These are phyloP conservation scores for Rutstroemia sp. DNA, from an alignment of 2,329 filamentous ascomycete species.

Conservation along the genomic window DNA sequence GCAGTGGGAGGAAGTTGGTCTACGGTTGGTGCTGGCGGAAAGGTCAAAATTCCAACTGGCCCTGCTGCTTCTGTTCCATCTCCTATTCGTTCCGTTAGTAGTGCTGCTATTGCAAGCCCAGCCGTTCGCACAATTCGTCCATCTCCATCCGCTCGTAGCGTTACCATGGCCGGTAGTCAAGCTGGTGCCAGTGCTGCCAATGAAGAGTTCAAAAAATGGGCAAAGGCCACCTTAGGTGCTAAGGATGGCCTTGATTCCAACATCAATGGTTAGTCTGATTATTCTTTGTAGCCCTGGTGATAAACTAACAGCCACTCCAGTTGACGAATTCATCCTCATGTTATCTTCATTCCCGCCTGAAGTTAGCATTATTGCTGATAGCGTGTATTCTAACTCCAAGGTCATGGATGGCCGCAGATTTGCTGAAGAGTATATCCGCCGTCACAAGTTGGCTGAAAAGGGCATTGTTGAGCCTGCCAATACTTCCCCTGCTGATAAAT, in stretches of 20 bases:
- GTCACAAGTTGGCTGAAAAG: conserved; percentile 88
- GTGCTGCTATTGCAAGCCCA: conserved; percentile 16
- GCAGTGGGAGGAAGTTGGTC: conserved; percentile 67
- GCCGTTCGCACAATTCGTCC: conserved; percentile 41
- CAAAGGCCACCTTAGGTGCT: conserved; percentile 61
- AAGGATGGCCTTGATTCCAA: conserved; percentile 59
- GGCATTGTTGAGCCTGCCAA: conserved; percentile 68
- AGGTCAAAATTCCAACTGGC: conserved; percentile 68
- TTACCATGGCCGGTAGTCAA: conserved; percentile 35
- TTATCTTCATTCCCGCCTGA: conserved; percentile 73
- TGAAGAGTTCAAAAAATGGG: conserved; percentile 94
- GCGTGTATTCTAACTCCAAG: conserved; percentile 77
- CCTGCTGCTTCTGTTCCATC: conserved; percentile 42
- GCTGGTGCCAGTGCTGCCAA: conserved; percentile 46
- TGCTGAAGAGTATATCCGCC: conserved; percentile 87
- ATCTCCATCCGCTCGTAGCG: conserved; percentile 41
- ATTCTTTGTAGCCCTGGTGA: neutral
- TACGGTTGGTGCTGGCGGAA: conserved; percentile 89
- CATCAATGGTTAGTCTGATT: conserved; percentile 52
- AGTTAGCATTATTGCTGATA: conserved; percentile 76
- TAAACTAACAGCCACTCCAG: conserved; percentile 30
- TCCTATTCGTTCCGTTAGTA: conserved; percentile 33
- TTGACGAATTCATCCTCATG: conserved; percentile 68
- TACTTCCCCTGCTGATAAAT: conserved; percentile 41
- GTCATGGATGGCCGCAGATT: conserved; percentile 92